These are phyloP conservation scores for Plasmodium vinckei DNA, from an alignment of 169 alveolate species.

Conservation along the genomic window DNA sequence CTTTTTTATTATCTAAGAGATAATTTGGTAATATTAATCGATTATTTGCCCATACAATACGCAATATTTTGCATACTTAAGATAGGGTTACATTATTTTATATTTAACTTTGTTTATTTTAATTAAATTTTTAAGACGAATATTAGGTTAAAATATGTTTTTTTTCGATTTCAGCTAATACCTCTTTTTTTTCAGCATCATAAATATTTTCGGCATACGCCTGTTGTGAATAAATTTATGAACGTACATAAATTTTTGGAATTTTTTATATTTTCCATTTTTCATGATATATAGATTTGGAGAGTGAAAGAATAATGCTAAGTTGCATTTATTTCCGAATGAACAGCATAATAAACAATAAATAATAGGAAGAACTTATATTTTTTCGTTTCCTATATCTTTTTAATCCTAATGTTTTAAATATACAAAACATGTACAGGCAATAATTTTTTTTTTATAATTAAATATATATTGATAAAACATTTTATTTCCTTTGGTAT, in stretches of 20 bases:
- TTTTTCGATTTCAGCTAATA: slow-evolving; percentile 19
- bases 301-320: no score
- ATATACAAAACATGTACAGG: no score
- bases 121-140: background rate
- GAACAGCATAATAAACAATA: no score
- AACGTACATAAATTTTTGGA: slow-evolving; percentile 11
- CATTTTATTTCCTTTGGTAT: no score
- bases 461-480: no score
- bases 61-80: background rate
- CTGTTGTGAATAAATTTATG: slow-evolving; percentile 26
- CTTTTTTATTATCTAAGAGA: background rate
- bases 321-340: no score
- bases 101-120: background rate
- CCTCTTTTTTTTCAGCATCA: slow-evolving; percentile 9
- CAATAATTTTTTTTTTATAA: no score
- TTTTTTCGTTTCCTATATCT: no score
- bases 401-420: no score
- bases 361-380: no score
- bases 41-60: no score
- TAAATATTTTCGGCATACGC: slow-evolving; percentile 25
- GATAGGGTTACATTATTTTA: background rate
- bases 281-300: background rate
- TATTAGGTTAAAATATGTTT: background rate
- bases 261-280: slow-evolving; percentile 10
- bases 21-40: no score